Evolutionary conservation across 2,329 filamentous ascomycete species (phyloP), one percentile per base, ranked within the genome.

Genomic region (Alternaria sp.): DNA sequence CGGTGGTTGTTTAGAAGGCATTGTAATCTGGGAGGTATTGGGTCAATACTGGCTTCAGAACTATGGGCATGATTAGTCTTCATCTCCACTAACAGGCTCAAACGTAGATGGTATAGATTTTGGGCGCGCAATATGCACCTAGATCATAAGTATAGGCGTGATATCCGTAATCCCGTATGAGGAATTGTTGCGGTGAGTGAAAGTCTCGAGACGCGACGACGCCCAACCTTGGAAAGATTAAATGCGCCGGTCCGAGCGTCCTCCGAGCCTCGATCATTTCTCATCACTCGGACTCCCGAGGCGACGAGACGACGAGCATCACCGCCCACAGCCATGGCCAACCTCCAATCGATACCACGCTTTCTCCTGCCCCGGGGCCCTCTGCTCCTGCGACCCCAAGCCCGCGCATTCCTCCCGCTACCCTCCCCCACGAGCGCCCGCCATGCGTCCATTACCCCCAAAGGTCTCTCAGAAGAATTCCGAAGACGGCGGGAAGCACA

Each of bases 321-420:
- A 64, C 62, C 62, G 52, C 63, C 30, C 56, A 64, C 54, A 58
- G 54, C 67, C 62, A 80, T 80, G 79, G 72, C 76, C 17, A 64
- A 70, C 36, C 67, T 76, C 55, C 62, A 75, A 44, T 74, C 74
- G 55, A 77, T 80, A 68, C 75, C 78, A 17, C 77, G 78, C 52
- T 74, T 77, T 57, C 74, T 81, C 13, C 64, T 79, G 8, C 72
- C 76, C 7, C 73, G 74, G n/a, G 68, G 66, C 5, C 64, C 66
- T 46, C 59, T 69, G 26, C 69, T 74, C 54, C 62, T 77, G 5
- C 73, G 75, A 6, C 70, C 69, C 11, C 69, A 69, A 50, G 43
- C 69, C 10, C 74, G 69, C 57, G 32, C 65, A 23, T 44, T 70
- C 12, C 59, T 71, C 46, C 65, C 67, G 5, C 68, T 68, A 51